These are phyloP conservation scores for Neurospora sp. DNA, from an alignment of 495 filamentous ascomycete genomes.

Conservation along the genomic window DNA sequence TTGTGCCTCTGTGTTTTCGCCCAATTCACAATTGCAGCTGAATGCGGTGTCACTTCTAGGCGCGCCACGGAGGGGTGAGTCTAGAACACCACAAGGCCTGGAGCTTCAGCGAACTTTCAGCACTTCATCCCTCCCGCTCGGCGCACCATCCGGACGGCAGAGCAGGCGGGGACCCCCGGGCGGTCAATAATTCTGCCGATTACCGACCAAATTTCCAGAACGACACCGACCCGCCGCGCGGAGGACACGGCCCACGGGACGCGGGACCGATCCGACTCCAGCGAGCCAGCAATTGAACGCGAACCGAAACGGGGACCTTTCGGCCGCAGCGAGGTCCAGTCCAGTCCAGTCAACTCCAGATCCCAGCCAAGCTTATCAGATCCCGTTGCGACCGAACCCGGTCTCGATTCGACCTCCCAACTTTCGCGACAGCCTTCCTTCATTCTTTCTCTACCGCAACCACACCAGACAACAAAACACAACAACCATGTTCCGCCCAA, in stretches of 20 bases:
- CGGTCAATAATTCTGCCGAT: slow-evolving; percentile 15
- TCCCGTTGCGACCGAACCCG: background rate
- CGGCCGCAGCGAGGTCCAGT: background rate
- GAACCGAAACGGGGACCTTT: background rate
- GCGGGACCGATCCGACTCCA: background rate
- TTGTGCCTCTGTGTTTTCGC: background rate
- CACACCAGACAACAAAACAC: background rate
- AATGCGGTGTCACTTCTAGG: background rate
- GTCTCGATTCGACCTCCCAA: background rate
- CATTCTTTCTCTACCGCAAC: background rate
- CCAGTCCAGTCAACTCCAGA: background rate
- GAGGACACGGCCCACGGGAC: background rate
- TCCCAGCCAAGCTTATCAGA: background rate
- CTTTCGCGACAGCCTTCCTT: background rate
- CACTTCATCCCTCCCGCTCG: background rate
- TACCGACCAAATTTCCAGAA: slow-evolving; percentile 8
- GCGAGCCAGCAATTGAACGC: background rate
- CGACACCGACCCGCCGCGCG: background rate
- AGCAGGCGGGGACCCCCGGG: background rate
- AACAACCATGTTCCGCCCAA: slow-evolving; percentile 11
- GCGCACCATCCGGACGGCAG: background rate
- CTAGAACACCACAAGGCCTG: background rate
- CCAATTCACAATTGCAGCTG: background rate
- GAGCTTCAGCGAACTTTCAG: background rate
- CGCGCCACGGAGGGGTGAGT: background rate